Conservation (phyloP, 1,139 yeast species). For the Pichia sp. region DNA sequence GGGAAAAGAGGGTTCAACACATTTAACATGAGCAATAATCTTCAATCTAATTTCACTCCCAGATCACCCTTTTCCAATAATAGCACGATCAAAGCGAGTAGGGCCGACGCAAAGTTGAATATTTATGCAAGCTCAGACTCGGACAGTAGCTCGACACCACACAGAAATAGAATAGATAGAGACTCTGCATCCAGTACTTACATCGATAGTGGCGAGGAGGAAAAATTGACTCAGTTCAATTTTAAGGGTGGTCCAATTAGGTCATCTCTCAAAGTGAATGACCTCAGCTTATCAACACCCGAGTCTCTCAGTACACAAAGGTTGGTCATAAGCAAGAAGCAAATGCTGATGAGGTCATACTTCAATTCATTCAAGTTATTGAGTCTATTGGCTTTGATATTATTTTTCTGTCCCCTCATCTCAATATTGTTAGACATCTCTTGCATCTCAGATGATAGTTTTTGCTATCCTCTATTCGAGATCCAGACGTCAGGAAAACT, state of each 20-base stretch:
- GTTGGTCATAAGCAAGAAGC: conserved; percentile 6
- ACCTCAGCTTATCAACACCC: too few relatives aligned
- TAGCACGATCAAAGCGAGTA: too few relatives aligned
- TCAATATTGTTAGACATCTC: conserved; percentile 15
- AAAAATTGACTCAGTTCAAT: not conserved
- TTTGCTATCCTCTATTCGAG: conserved; percentile 42
- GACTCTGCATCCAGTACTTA: not conserved
- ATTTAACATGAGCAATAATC: too few relatives aligned
- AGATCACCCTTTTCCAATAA: too few relatives aligned
- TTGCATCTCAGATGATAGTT: conserved; percentile 20
- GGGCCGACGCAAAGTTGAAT: too few relatives aligned
- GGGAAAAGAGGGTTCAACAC: too few relatives aligned
- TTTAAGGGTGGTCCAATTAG: too few relatives aligned
- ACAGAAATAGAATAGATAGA: not conserved
- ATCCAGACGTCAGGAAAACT: conserved; percentile 23
- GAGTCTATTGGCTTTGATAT: conserved; percentile 16
- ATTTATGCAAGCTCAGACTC: too few relatives aligned
- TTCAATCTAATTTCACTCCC: too few relatives aligned
- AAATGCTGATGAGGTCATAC: conserved; percentile 11
- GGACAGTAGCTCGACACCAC: not conserved
- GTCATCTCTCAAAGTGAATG: too few relatives aligned
- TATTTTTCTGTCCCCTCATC: conserved; percentile 20
- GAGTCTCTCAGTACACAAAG: conserved; percentile 1
- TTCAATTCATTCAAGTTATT: conserved; percentile 18
- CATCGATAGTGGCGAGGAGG: not conserved